These are phyloP conservation scores for Apiospora kogelbergensis DNA, from an alignment of 2,329 filamentous ascomycete genomes.

Conservation along the genomic window DNA sequence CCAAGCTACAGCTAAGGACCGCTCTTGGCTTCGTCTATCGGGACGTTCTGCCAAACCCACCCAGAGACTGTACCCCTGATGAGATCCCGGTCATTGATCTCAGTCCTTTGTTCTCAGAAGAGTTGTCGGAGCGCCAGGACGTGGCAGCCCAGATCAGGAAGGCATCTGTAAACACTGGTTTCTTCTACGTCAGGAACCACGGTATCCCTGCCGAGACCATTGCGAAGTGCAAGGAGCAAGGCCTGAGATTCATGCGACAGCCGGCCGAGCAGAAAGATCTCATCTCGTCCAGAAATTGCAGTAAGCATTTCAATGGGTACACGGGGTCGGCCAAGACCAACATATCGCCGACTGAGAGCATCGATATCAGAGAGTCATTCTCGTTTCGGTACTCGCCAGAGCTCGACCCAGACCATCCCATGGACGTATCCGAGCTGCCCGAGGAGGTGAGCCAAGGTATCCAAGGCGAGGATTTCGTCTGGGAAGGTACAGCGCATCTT, in stretches of 20 bases:
- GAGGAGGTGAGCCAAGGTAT: constrained; percentile 41
- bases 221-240: constrained; percentile 30
- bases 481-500: constrained; percentile 48
- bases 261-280: constrained; percentile 41
- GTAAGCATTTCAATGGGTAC: constrained; percentile 50
- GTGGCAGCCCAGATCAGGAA: constrained; percentile 42
- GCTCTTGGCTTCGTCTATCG: constrained; percentile 33
- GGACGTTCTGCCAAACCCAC: constrained; percentile 30
- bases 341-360: constrained; percentile 49
- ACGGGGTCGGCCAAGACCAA: constrained; percentile 39
- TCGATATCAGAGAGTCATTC: constrained; percentile 53
- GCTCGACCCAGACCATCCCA: constrained; percentile 46
- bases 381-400: constrained; percentile 52
- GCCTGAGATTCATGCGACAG: constrained; percentile 49
- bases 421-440: constrained; percentile 41
- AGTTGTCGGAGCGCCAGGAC: constrained; percentile 33
- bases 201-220: constrained; percentile 39
- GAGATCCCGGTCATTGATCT: constrained; percentile 58
- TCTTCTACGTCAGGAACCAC: constrained; percentile 56
- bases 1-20: constrained; percentile 32
- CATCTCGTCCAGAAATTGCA: constrained; percentile 33
- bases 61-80: constrained; percentile 29
- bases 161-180: constrained; percentile 51
- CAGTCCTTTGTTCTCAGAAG: constrained; percentile 37
- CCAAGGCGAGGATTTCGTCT: constrained; percentile 50